These are phyloP conservation scores for Aspergillus pseudoterreus DNA, from an alignment of 2,329 filamentous ascomycete genomes.

Conservation along the genomic window DNA sequence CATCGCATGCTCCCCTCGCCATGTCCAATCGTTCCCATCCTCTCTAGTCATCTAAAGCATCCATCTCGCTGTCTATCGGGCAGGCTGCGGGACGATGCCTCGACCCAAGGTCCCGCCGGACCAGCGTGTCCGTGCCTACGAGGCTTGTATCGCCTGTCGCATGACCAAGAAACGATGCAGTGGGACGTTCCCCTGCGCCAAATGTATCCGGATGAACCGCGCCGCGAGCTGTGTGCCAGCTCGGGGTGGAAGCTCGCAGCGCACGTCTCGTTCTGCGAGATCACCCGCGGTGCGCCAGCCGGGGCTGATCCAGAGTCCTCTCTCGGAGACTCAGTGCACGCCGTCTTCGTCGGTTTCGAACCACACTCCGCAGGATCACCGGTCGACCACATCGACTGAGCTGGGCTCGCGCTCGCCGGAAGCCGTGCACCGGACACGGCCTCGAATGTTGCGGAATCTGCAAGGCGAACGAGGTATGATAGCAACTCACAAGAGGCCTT, in stretches of 20 bases:
- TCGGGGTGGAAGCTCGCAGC: background rate
- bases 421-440: slow-evolving; percentile 28
- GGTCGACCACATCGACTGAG: background rate
- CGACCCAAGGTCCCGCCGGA: slow-evolving; percentile 50
- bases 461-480: slow-evolving; percentile 50
- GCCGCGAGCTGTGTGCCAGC: slow-evolving; percentile 34
- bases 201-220: slow-evolving; percentile 45
- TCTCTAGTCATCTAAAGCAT: no score
- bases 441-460: slow-evolving; percentile 49
- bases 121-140: slow-evolving; percentile 47
- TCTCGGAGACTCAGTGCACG: background rate
- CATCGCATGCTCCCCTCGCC: no score
- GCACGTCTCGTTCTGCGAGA: background rate
- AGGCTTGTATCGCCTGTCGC: slow-evolving; percentile 49
- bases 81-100: slow-evolving; percentile 39
- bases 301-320: background rate
- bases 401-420: slow-evolving; percentile 23
- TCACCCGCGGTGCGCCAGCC: background rate
- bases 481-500: no score
- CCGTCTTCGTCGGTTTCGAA: slow-evolving; percentile 16
- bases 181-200: slow-evolving; percentile 47
- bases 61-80: no score
- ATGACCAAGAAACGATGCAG: slow-evolving; percentile 52
- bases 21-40: no score
- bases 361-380: slow-evolving; percentile 2